phyloP scores from a whole-genome alignment of 441 rosid genomes.

The Pelargonium citronellum region DNA sequence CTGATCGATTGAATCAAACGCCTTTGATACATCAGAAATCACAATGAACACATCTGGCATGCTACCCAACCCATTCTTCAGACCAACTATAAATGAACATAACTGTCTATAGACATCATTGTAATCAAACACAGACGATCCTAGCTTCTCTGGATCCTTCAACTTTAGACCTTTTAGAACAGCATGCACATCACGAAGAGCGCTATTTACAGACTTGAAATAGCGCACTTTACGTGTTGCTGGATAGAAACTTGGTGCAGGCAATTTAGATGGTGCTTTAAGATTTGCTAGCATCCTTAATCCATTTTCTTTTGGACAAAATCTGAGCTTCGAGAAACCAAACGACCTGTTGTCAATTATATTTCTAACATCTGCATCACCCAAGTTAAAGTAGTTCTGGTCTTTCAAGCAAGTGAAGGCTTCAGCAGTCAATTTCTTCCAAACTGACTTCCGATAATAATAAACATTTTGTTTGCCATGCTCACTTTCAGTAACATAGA shows the following conservation, averaged over 20 bases:
- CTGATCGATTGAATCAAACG: slow-evolving; percentile 81
- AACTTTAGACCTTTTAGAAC: slow-evolving; percentile 63
- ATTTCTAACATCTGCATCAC: slow-evolving; percentile 38
- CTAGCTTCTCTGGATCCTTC: slow-evolving; percentile 62
- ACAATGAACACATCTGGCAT: slow-evolving; percentile 53
- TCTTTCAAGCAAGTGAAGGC: slow-evolving; percentile 37
- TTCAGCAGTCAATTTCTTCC: slow-evolving; percentile 47
- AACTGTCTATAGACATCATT: slow-evolving; percentile 67
- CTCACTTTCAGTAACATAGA: slow-evolving; percentile 79
- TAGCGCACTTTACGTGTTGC: slow-evolving; percentile 14
- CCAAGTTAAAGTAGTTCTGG: slow-evolving; percentile 36
- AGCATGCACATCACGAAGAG: slow-evolving; percentile 62
- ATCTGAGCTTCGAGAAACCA: slow-evolving; percentile 72
- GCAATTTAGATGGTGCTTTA: slow-evolving; percentile 47
- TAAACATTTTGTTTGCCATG: slow-evolving; percentile 52
- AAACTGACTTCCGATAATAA: slow-evolving; percentile 63
- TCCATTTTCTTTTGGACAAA: slow-evolving; percentile 62
- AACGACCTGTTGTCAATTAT: slow-evolving; percentile 35
- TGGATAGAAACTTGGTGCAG: slow-evolving; percentile 16
- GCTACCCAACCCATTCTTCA: slow-evolving; percentile 42
- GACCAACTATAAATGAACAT: slow-evolving; percentile 46
- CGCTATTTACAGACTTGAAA: slow-evolving; percentile 45
- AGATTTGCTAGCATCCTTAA: slow-evolving; percentile 67
- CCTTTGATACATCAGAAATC: slow-evolving; percentile 75
- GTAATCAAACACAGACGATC: slow-evolving; percentile 83